Conservation (phyloP, 1,284 basidiomycete species). For the Butyriboletus appendiculatus region DNA sequence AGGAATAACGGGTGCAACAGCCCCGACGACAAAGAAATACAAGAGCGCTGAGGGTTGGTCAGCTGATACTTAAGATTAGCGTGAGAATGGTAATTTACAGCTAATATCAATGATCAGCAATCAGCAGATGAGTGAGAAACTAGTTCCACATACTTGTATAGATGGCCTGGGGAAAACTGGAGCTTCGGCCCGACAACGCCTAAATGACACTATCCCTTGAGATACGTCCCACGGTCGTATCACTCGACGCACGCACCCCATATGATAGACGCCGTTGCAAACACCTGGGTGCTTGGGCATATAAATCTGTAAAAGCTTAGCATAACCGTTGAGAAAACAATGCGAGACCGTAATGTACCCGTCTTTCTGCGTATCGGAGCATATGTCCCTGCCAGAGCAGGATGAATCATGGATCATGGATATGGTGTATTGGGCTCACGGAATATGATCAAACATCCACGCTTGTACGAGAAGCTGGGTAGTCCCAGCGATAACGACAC, state of each 20-base stretch:
- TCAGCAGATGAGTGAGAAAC: neutral
- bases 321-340: neutral
- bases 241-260: constrained; percentile 25
- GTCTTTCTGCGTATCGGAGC: constrained; percentile 33
- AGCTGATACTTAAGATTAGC: neutral
- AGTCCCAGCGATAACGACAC: constrained; percentile 43
- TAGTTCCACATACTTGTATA: constrained; percentile 31
- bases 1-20: constrained; percentile 42
- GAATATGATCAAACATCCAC: constrained; percentile 45
- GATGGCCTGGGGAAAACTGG: constrained; percentile 40
- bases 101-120: constrained; percentile 17
- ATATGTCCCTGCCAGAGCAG: constrained; percentile 30
- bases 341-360: constrained; percentile 18
- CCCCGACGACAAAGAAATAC: constrained; percentile 52
- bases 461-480: constrained; percentile 43
- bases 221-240: neutral
- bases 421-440: constrained; percentile 7
- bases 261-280: constrained; percentile 41
- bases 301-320: constrained; percentile 30
- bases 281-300: constrained; percentile 39
- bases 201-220: constrained; percentile 3
- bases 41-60: constrained; percentile 33
- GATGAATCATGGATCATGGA: neutral
- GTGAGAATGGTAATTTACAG: constrained; percentile 4
- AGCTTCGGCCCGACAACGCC: constrained; percentile 42